Evolutionary conservation across 148 eudicot genomes (phyloP), one percentile per base, ranked within the genome.

Genomic region (Euryodendron excelsum): DNA sequence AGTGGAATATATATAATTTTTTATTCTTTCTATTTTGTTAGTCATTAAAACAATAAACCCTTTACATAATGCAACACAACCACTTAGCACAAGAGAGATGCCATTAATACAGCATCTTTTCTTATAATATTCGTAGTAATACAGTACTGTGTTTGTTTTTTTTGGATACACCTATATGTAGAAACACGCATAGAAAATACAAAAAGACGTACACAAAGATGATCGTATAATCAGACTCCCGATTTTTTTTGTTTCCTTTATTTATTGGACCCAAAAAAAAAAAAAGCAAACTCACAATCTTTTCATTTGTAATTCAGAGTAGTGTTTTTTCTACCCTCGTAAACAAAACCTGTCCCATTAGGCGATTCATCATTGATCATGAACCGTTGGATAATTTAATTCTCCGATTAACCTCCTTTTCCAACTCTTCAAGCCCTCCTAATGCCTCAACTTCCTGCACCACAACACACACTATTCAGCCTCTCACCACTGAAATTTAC

Each of bases 381-480:
- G 75, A 63, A 4, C 79, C 63, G 80, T 90, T 89, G 31, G 93
- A 90, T 74, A 80, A 65, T 77, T 85, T 91, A 56, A 84, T 93
- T 79, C 94, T 80, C 55, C 99, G 85, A 53, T 82, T 87, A 23
- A 91, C 87, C 81, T 93, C 99, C 83, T 87, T 91, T 69, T 96
- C 94, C 91, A 96, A 80, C 83, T 93, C 98, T 13, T 89, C 92
- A 1, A 69, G 78, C 60, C 99, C 99, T 82, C 97, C 99, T 17
- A 93, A 97, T 71, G 90, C 94, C 78, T 93, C 99, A 30, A 96
- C 84, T 80, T 96, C 99, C 99, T 96, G 84, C 89, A 84, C 75
- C 85, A 83, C 84, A 77, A n/a, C 81, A 13, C 33, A 69, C 33
- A 44, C 18, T 28, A 28, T 12, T 41, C 25, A 23, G 0, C 12